phyloP scores from a whole-genome alignment of 148 eudicot genomes.

The Talinum fruticosum region DNA sequence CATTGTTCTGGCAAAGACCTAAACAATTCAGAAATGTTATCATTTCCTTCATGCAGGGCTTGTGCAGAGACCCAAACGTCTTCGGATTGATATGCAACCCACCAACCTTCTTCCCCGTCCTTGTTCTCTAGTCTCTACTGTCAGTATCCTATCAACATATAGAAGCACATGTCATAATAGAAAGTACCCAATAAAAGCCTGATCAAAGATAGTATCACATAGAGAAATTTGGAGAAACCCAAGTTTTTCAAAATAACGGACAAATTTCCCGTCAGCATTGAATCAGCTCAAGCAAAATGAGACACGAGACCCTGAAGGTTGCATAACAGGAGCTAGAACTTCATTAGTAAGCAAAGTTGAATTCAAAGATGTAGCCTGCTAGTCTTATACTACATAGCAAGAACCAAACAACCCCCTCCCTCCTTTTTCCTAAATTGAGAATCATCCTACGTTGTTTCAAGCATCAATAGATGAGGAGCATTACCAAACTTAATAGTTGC shows the following conservation, averaged over 20 bases:
- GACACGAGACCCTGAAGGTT: too few relatives aligned
- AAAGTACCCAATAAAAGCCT: neutral
- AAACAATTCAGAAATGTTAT: conserved; percentile 69
- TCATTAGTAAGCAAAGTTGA: neutral
- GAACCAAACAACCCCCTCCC: neutral
- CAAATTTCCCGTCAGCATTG: neutral
- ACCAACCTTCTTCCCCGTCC: conserved; percentile 74
- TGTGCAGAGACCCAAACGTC: conserved; percentile 59
- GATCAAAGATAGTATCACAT: neutral
- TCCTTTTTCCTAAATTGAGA: too few relatives aligned
- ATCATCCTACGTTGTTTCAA: too few relatives aligned
- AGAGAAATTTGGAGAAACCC: neutral
- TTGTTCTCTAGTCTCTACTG: conserved; percentile 23
- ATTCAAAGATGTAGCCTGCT: neutral
- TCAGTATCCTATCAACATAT: neutral
- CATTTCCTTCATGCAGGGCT: conserved; percentile 93
- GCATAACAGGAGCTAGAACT: neutral
- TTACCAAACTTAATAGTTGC: neutral
- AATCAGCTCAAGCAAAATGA: neutral
- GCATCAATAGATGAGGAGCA: neutral
- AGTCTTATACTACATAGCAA: neutral
- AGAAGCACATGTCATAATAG: neutral
- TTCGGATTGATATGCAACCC: conserved; percentile 59
- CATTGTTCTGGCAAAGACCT: conserved; percentile 62
- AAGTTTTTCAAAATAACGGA: neutral